Base-by-base conservation (phyloP, 768 basidiomycete genomes). In the Lentinula sp. region DNA sequence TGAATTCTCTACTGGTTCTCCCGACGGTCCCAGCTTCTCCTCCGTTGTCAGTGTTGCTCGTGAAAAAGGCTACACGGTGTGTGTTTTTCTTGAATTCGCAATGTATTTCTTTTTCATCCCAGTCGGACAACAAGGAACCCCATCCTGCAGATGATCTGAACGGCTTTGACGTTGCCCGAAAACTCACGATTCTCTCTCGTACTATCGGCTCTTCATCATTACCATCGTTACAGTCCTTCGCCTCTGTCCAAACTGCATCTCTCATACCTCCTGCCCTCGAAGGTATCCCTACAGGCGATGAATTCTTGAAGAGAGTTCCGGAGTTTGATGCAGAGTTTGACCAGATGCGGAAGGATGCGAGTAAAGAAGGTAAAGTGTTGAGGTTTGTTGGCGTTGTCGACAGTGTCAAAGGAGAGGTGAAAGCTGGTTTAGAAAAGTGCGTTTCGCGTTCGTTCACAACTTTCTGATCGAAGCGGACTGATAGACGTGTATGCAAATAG, bases 141-240 rank as follows among this genome's bases (percentile, higher is more conserved):
- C 93, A 99, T 72, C 97, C 97, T 0, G 91, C 88, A 35, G 96
- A 98, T 68, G 97, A 99, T 72, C 86, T 99, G 48, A 95, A 93
- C 64, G 97, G 97, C 5, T 90, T 91, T 37, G 97, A 99, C 73
- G 97, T 99, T 51, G 95, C 95, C 2, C 87, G 97, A 49, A 99
- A 99, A 73, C 85, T 99, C 52, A 94, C 94, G 57, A 99, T 99
- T 74, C 83, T 99, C 60, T 88, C 94, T 0, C 88, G 97, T 56
- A 83, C 86, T 68, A 82, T 93, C 62, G 79, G 85, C 4, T 69
- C 76, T 18, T 70, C 76, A 6, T 72, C 79, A 1, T 74, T 82
- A 0, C 77, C 81, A 5, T 65, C 77, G 6, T 82, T 97, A 6
- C 82, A 87, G n/a, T 94, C 94, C 4, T 96, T 90, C 76, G 74